These are phyloP conservation scores for Cladobotryum protrusum DNA, from an alignment of 2,329 filamentous ascomycete genomes.

Conservation along the genomic window DNA sequence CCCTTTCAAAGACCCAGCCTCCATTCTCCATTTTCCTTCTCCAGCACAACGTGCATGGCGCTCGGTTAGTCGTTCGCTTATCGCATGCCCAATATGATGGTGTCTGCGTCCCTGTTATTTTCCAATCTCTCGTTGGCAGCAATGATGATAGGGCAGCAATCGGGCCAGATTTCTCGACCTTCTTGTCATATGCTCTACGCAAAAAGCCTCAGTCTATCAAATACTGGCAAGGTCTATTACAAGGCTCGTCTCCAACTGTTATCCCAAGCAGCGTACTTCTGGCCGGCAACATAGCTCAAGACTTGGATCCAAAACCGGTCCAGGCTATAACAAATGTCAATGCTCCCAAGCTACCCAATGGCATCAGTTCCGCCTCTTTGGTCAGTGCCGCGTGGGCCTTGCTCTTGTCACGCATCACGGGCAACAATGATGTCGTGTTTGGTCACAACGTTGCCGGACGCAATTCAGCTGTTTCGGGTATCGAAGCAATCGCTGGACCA, in stretches of 20 bases:
- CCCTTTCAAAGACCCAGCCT: conserved; percentile 5
- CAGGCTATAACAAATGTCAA: not conserved
- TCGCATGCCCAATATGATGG: conserved; percentile 46
- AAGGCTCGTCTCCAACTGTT: conserved; percentile 24
- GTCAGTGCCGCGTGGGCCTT: conserved; percentile 36
- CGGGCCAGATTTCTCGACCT: conserved; percentile 18
- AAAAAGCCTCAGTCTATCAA: conserved; percentile 10
- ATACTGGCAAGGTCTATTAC: conserved; percentile 40
- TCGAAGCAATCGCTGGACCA: conserved; percentile 30
- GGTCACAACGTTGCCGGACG: conserved; percentile 35
- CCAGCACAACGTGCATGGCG: conserved; percentile 12
- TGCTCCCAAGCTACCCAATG: conserved; percentile 4
- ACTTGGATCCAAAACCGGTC: not conserved
- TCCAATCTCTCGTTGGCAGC: conserved; percentile 33
- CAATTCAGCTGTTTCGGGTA: conserved; percentile 28
- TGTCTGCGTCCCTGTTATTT: conserved; percentile 34
- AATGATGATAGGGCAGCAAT: conserved; percentile 18
- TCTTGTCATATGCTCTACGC: conserved; percentile 1
- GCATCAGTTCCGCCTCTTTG: conserved; percentile 25
- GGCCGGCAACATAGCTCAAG: not conserved
- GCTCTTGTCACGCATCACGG: conserved; percentile 29
- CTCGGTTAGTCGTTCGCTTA: conserved; percentile 22
- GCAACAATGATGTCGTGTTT: conserved; percentile 33
- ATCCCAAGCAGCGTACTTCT: conserved; percentile 9
- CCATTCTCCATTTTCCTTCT: conserved; percentile 15